Conservation (phyloP, 1,139 yeast genomes). For the Geotrichum candidum region DNA sequence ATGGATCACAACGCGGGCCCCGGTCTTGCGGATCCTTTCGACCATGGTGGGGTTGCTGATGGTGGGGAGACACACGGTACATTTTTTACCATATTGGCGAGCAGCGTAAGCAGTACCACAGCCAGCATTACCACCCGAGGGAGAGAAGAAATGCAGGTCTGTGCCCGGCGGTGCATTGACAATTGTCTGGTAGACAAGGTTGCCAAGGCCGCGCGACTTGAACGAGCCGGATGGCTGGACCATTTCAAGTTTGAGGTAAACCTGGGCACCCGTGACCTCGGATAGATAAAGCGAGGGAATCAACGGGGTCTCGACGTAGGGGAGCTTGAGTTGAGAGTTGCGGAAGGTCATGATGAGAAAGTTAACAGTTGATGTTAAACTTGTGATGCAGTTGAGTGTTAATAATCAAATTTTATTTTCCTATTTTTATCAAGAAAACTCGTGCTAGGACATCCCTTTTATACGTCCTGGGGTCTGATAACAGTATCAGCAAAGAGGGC, state of each 20-base stretch:
- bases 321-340: constrained; percentile 17
- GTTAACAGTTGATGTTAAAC: background rate
- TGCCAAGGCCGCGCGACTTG: constrained; percentile 48
- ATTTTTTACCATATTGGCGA: constrained; percentile 36
- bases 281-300: constrained; percentile 31
- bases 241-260: constrained; percentile 54
- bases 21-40: constrained; percentile 42
- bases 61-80: constrained; percentile 62
- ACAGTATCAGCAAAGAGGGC: background rate
- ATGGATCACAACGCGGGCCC: constrained; percentile 50
- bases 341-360: background rate
- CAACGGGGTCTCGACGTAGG: constrained; percentile 33
- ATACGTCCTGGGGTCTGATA: background rate
- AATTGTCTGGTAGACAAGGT: constrained; percentile 32
- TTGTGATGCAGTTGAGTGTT: background rate
- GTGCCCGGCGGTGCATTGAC: constrained; percentile 19
- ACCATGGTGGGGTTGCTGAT: constrained; percentile 43
- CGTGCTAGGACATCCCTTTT: background rate
- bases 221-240: constrained; percentile 70
- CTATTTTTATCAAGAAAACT: no score
- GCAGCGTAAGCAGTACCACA: constrained; percentile 66
- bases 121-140: constrained; percentile 82
- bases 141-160: constrained; percentile 49
- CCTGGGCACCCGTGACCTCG: constrained; percentile 34
- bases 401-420: no score